Evolutionary conservation across 768 basidiomycete species (phyloP), one percentile per base, ranked within the genome.

Genomic region (Cystoderma amianthinum): DNA sequence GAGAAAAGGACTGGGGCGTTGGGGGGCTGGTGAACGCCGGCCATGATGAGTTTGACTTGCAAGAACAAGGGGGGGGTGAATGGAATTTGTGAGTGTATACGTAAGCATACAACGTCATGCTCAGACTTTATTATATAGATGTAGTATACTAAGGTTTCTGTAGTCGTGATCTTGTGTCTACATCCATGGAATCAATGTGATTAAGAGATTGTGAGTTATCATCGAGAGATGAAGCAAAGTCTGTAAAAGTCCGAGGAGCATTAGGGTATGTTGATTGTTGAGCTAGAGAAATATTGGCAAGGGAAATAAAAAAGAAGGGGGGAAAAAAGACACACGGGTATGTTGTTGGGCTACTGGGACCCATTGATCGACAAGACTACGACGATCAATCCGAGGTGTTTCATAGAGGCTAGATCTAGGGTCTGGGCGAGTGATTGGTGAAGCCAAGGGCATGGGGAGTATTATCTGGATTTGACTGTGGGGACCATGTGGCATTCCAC

Each of bases 1-100:
- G 85, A 76, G 67, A 75, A 69, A 46, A 99, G 68, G 38, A 88
- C 62, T 30, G 92, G 82, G 17, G 80, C 58, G 30, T 68, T 67
- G 15, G 89, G 78, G n/a, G 78, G 61, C 15, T 69, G 74, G 56
- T 76, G 79, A 30, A 67, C 55, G 20, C 51, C 53, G 18, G 61
- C 52, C 64, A 66, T 65, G 46, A 48, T 53, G 28, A 9, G 28
- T 9, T 30, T 18, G 37, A 38, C 20, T 10, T 38, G 20, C 11
- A 9, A n/a, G n/a, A n/a, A n/a, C n/a, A n/a, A n/a, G n/a, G 7
- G 34, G 12, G 16, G 16, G 16, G 12, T 9, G 18, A 36, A n/a
- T 7, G 16, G 34, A 36, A n/a, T n/a, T n/a, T 9, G n/a, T n/a
- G 9, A 9, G 28, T 30, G 9, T 9, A 9, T n/a, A n/a, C 9